A percentile compares a stretch with the other conserved stretches of the same genome.
Conservation (phyloP, 2,329 filamentous ascomycete genomes). For the Colletotrichum lupini region DNA sequence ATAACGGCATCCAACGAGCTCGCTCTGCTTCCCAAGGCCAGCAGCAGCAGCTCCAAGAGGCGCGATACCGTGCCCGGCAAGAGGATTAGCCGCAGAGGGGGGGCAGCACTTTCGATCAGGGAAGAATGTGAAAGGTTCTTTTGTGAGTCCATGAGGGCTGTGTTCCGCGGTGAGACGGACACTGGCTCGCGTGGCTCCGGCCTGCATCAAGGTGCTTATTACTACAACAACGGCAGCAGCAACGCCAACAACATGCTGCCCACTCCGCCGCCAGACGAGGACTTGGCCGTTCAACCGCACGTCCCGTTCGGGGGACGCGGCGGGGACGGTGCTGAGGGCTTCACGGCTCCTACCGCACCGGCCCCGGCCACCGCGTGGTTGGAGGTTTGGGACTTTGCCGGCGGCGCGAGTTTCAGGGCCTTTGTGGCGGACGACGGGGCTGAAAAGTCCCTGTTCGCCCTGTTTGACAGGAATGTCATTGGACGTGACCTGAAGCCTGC, state of each 20-base stretch:
- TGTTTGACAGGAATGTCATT: conserved; percentile 80
- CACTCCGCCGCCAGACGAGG: conserved; percentile 65
- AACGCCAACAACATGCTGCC: conserved; percentile 43
- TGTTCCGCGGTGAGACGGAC: conserved; percentile 97
- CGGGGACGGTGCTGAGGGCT: neutral
- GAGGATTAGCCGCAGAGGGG: conserved; percentile 73
- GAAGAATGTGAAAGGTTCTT: conserved; percentile 99
- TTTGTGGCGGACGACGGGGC: conserved; percentile 79
- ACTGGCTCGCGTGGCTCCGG: conserved; percentile 81
- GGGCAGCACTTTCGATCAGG: conserved; percentile 96
- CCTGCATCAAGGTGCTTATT: conserved; percentile 79
- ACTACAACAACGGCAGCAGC: conserved; percentile 37
- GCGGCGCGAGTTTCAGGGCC: conserved; percentile 85
- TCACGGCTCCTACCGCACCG: conserved; percentile 37
- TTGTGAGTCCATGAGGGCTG: conserved; percentile 92
- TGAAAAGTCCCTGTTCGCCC: conserved; percentile 84
- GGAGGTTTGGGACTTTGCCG: conserved; percentile 87
- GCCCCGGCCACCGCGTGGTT: conserved; percentile 67
- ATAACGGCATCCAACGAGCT: conserved; percentile 76
- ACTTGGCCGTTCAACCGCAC: conserved; percentile 48
- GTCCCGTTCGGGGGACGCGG: conserved; percentile 31
- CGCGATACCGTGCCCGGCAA: conserved; percentile 50
- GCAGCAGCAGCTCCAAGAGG: conserved; percentile 47
- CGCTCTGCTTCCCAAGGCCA: conserved; percentile 70
- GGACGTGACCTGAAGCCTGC: conserved; percentile 86